Conservation (phyloP, 306 rosid species). For the Vicia sativa region DNA sequence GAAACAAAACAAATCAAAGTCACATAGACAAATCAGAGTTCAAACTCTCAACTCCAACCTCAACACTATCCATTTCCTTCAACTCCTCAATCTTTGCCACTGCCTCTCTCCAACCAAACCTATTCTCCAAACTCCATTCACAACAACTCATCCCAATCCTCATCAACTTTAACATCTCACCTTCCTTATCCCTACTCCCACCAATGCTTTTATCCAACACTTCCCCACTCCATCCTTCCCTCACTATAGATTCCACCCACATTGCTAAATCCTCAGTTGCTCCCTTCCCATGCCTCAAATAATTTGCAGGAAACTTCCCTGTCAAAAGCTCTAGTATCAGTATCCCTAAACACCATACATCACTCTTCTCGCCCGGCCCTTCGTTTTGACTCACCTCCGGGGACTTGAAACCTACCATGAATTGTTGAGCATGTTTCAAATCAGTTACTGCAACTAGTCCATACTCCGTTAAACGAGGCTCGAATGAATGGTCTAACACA, state of each 20-base stretch:
- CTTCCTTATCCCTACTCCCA: slow-evolving; percentile 50
- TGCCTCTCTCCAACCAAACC: slow-evolving; percentile 68
- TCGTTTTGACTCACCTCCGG: slow-evolving; percentile 52
- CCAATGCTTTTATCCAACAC: slow-evolving; percentile 61
- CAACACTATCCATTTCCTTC: slow-evolving; percentile 54
- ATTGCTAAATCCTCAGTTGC: slow-evolving; percentile 53
- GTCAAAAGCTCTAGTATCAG: slow-evolving; percentile 69
- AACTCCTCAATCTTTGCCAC: slow-evolving; percentile 61
- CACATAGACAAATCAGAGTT: not conserved
- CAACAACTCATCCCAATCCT: slow-evolving; percentile 75
- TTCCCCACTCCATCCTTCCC: slow-evolving; percentile 76
- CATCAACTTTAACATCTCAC: slow-evolving; percentile 68
- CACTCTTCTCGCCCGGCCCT: slow-evolving; percentile 48
- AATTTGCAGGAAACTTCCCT: slow-evolving; percentile 69
- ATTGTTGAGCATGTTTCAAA: slow-evolving; percentile 58
- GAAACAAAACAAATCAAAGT: not conserved
- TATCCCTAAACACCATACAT: slow-evolving; percentile 75
- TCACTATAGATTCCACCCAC: slow-evolving; percentile 73
- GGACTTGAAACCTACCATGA: slow-evolving; percentile 66
- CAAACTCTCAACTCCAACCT: slow-evolving; percentile 35
- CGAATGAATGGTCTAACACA: slow-evolving; percentile 48
- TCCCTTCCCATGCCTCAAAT: slow-evolving; percentile 53
- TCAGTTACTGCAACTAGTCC: slow-evolving; percentile 51
- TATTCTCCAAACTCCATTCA: slow-evolving; percentile 50
- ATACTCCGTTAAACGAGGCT: slow-evolving; percentile 63